Conservation (phyloP, 2,329 filamentous ascomycete species). For the Cladosporium sphaerospermum region DNA sequence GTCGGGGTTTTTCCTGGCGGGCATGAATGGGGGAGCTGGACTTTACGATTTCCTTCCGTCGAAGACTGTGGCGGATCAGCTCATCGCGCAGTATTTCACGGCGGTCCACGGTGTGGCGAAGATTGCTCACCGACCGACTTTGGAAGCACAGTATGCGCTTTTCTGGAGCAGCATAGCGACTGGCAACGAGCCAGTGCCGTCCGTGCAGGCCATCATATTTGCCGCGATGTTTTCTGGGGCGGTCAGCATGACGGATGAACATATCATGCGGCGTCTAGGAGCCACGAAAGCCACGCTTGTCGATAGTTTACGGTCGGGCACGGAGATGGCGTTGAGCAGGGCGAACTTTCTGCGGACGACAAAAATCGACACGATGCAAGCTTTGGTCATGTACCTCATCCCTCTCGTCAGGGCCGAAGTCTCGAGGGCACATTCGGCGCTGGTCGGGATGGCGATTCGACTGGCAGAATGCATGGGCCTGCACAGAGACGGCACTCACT, state of each 20-base stretch:
- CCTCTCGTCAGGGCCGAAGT: constrained; percentile 66
- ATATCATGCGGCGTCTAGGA: constrained; percentile 48
- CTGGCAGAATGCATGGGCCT: constrained; percentile 74
- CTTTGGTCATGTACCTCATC: constrained; percentile 71
- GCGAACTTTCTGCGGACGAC: constrained; percentile 67
- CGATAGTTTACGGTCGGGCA: constrained; percentile 57
- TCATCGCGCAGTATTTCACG: constrained; percentile 62
- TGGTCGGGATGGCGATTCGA: constrained; percentile 65
- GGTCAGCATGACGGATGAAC: constrained; percentile 57
- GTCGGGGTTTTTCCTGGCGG: constrained; percentile 61
- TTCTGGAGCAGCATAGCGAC: constrained; percentile 60
- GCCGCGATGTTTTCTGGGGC: constrained; percentile 63
- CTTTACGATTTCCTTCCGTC: constrained; percentile 58
- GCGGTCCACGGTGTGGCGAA: constrained; percentile 63
- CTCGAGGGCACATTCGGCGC: constrained; percentile 65
- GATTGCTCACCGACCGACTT: constrained; percentile 61
- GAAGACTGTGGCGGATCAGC: constrained; percentile 50
- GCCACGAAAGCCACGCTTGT: constrained; percentile 53
- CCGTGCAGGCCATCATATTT: constrained; percentile 63
- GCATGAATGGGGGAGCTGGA: constrained; percentile 40
- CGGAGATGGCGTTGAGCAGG: constrained; percentile 60
- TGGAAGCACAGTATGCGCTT: constrained; percentile 56
- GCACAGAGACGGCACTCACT: constrained; percentile 63
- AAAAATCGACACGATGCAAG: constrained; percentile 68
- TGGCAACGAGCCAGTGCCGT: constrained; percentile 56